Percentiles rank a stretch among this genome's conserved stretches.
phyloP scores from a whole-genome alignment of 306 rosid genomes.

The Hippophae tibetana region DNA sequence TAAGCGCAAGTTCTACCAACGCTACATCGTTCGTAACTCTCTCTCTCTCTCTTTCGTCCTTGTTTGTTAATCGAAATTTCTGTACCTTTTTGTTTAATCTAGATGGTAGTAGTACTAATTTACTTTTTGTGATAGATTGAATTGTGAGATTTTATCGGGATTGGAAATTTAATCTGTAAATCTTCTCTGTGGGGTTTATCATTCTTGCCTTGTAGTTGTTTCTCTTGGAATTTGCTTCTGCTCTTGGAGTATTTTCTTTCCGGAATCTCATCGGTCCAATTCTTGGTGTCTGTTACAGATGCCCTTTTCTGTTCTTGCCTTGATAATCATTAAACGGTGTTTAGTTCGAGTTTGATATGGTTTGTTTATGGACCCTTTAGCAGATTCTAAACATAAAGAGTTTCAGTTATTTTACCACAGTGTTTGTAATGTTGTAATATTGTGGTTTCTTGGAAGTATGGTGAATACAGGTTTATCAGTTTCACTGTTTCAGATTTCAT shows the following conservation, averaged over 20 bases:
- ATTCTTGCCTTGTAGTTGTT: too few relatives aligned
- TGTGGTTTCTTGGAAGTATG: too few relatives aligned
- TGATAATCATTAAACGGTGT: too few relatives aligned
- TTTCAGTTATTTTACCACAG: too few relatives aligned
- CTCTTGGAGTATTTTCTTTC: not conserved
- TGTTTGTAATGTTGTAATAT: too few relatives aligned
- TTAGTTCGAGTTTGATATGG: too few relatives aligned
- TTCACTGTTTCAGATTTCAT: not conserved
- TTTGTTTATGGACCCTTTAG: too few relatives aligned
- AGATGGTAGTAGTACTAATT: not conserved
- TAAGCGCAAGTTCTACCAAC: constrained; percentile 92
- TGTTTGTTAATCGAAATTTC: not conserved
- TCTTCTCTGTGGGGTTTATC: not conserved
- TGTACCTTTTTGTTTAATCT: not conserved
- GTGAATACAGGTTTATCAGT: too few relatives aligned
- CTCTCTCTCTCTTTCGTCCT: not conserved
- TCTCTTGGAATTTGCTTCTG: not conserved
- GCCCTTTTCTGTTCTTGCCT: not conserved
- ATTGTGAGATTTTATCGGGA: constrained; percentile 8
- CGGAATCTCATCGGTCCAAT: not conserved
- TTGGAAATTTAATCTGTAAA: not conserved
- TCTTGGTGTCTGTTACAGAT: not conserved
- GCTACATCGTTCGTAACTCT: constrained; percentile 45
- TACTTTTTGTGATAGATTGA: not conserved
- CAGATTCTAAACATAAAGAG: too few relatives aligned